These are phyloP conservation scores for Saccharomyces uvarum DNA, from an alignment of 1,139 yeast genomes.

Conservation along the genomic window DNA sequence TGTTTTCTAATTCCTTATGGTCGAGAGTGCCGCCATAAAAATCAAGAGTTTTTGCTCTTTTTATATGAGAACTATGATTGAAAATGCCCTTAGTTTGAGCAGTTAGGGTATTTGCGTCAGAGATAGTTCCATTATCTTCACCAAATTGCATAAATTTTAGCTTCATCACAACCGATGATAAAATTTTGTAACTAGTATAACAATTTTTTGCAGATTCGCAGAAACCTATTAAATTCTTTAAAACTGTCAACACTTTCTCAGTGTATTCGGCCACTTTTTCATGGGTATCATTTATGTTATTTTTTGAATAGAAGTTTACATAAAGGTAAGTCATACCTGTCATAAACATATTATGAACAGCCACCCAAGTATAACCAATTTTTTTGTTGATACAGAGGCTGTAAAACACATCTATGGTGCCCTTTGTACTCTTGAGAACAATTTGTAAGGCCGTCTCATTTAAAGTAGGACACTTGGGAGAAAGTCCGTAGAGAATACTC, in stretches of 20 bases:
- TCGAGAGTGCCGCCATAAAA: constrained; percentile 7
- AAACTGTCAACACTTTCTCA: constrained; percentile 50
- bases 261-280: constrained; percentile 51
- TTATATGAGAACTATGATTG: neutral
- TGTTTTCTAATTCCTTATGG: neutral
- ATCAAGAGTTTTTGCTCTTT: neutral
- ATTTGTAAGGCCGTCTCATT: constrained; percentile 46
- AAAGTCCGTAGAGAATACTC: constrained; percentile 64
- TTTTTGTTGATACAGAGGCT: constrained; percentile 48
- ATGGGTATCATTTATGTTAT: constrained; percentile 41
- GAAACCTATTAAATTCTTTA: constrained; percentile 54
- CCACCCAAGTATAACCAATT: constrained; percentile 88
- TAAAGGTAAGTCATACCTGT: constrained; percentile 82
- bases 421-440: constrained; percentile 59
- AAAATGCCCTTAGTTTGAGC: neutral
- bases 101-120: constrained; percentile 22
- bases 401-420: constrained; percentile 56
- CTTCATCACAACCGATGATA: constrained; percentile 64
- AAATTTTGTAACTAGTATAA: constrained; percentile 60
- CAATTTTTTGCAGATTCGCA: constrained; percentile 78
- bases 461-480: constrained; percentile 58
- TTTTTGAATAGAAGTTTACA: constrained; percentile 60
- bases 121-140: neutral
- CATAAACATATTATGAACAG: constrained; percentile 80
- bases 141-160: constrained; percentile 38